Conservation (phyloP, 768 basidiomycete species). For the Pleurotus platypus region DNA sequence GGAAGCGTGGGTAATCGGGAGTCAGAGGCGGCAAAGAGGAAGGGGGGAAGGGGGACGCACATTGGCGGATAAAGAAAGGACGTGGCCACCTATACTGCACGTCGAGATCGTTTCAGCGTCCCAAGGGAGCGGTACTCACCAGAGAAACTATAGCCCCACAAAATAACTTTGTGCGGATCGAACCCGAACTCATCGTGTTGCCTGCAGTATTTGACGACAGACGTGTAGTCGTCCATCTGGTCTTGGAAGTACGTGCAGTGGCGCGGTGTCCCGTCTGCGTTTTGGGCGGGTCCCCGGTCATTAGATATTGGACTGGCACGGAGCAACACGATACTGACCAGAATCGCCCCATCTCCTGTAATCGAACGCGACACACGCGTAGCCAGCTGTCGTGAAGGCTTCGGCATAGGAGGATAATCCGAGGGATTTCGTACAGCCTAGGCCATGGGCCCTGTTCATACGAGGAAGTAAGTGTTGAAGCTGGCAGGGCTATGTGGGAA, state of each 20-base stretch:
- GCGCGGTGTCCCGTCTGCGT: conserved; percentile 27
- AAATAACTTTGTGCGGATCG: conserved; percentile 24
- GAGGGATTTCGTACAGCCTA: conserved; percentile 27
- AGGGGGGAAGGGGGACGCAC: conserved; percentile 11
- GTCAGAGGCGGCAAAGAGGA: not conserved
- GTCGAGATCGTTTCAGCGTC: no score
- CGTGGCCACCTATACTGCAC: conserved; percentile 22
- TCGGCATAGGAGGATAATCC: conserved; percentile 25
- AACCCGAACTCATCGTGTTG: conserved; percentile 25
- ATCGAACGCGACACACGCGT: conserved; percentile 32
- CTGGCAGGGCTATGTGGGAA: no score
- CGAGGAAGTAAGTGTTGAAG: not conserved
- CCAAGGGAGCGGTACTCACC: conserved; percentile 13
- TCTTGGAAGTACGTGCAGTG: conserved; percentile 24
- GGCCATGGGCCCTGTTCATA: conserved; percentile 29
- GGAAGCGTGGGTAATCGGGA: not conserved
- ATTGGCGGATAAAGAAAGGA: conserved; percentile 24
- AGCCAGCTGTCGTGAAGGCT: conserved; percentile 23
- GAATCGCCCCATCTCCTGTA: conserved; percentile 35
- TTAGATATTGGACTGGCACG: not conserved
- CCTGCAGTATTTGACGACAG: conserved; percentile 28
- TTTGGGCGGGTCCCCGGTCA: not conserved
- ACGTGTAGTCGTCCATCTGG: conserved; percentile 33
- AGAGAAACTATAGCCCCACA: conserved; percentile 32
- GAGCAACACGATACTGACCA: conserved; percentile 13